A percentile compares a stretch with the other conserved stretches of the same genome.
Conservation (phyloP, 345 rosid species). For the Carallia brachiata region DNA sequence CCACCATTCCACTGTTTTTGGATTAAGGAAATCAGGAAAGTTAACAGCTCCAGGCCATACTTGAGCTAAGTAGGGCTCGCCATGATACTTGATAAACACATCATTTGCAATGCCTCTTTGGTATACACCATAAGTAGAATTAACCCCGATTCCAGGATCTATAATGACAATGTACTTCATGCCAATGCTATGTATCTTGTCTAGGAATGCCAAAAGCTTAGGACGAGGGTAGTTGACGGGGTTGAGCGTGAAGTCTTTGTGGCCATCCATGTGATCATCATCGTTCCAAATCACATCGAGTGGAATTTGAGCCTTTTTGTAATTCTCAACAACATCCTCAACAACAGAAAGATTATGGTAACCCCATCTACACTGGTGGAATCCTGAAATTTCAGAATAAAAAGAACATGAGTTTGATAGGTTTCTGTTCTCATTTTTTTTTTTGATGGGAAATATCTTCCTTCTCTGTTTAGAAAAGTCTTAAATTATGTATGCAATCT, state of each 20-base stretch:
- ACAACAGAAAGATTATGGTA: slow-evolving; percentile 89
- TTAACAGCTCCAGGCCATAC: slow-evolving; percentile 98
- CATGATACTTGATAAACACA: slow-evolving; percentile 85
- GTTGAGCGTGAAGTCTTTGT: slow-evolving; percentile 90
- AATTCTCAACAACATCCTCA: slow-evolving; percentile 90
- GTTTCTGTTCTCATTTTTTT: no score
- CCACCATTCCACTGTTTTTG: slow-evolving; percentile 91
- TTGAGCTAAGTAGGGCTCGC: slow-evolving; percentile 85
- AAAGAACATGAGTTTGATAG: slow-evolving; percentile 2
- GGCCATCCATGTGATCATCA: slow-evolving; percentile 95
- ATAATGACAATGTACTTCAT: slow-evolving; percentile 88
- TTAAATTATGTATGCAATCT: no score
- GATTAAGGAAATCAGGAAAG: slow-evolving; percentile 97
- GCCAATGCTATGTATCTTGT: slow-evolving; percentile 74
- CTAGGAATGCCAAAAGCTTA: slow-evolving; percentile 76
- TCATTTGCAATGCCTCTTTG: slow-evolving; percentile 77
- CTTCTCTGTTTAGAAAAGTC: no score
- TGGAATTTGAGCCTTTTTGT: slow-evolving; percentile 79
- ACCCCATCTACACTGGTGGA: slow-evolving; percentile 99
- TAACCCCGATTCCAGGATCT: slow-evolving; percentile 82
- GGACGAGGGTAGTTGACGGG: slow-evolving; percentile 64
- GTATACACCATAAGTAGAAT: slow-evolving; percentile 70
- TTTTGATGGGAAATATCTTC: no score
- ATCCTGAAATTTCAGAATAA: slow-evolving; percentile 48
- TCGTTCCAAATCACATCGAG: slow-evolving; percentile 97